phyloP scores from a whole-genome alignment of 495 filamentous ascomycete species.

The Letharia lupina region DNA sequence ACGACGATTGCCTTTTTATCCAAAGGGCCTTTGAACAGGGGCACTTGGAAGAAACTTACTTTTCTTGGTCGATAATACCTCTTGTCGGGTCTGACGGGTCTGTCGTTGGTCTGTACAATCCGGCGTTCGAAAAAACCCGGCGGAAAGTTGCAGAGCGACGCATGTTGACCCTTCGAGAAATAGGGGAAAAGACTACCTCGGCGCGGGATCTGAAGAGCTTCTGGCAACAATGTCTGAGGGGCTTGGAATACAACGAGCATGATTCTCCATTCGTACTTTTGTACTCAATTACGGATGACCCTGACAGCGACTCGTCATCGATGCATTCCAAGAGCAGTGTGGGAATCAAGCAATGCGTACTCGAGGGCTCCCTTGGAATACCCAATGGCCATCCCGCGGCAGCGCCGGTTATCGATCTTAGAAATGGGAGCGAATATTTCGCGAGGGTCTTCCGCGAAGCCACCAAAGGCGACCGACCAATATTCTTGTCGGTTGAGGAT shows the following conservation, averaged over 20 bases:
- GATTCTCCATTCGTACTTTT: slow-evolving; percentile 58
- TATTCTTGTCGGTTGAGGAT: slow-evolving; percentile 49
- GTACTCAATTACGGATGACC: slow-evolving; percentile 52
- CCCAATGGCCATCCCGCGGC: slow-evolving; percentile 49
- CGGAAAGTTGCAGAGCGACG: slow-evolving; percentile 56
- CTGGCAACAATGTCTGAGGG: slow-evolving; percentile 48
- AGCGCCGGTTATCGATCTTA: slow-evolving; percentile 48
- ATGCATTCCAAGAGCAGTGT: slow-evolving; percentile 50
- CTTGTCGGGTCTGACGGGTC: slow-evolving; percentile 53
- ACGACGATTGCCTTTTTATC: slow-evolving; percentile 61
- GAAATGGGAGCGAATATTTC: slow-evolving; percentile 52
- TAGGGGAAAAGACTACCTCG: slow-evolving; percentile 58
- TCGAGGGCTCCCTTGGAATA: slow-evolving; percentile 57
- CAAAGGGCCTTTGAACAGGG: slow-evolving; percentile 38
- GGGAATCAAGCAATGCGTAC: slow-evolving; percentile 44
- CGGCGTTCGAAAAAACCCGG: slow-evolving; percentile 59
- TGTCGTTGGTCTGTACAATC: slow-evolving; percentile 60
- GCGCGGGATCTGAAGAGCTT: slow-evolving; percentile 59
- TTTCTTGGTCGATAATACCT: slow-evolving; percentile 60
- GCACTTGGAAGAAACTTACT: slow-evolving; percentile 60
- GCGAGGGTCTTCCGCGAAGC: slow-evolving; percentile 58
- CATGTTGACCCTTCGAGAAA: slow-evolving; percentile 58
- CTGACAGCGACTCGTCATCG: slow-evolving; percentile 52
- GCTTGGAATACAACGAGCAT: slow-evolving; percentile 51
- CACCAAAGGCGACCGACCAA: slow-evolving; percentile 49